phyloP scores from a whole-genome alignment of 2,329 filamentous ascomycete genomes.

The Myriangium duriaei region DNA sequence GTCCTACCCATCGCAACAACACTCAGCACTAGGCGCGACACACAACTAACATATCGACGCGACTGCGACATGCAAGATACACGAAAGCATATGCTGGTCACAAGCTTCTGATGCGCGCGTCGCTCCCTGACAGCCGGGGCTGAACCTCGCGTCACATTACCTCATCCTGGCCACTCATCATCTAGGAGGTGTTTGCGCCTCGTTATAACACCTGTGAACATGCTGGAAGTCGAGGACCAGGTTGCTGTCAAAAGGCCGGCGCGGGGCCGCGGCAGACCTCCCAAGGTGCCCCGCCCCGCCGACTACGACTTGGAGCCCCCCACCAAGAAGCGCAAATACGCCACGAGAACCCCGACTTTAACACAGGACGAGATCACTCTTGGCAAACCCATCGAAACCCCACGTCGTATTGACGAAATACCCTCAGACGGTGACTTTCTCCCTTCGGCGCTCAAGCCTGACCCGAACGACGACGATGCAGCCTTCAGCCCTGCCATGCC shows the following conservation, averaged over 20 bases:
- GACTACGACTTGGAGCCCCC: conserved; percentile 30
- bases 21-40: no score
- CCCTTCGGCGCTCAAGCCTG: conserved; percentile 8
- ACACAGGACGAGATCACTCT: background rate
- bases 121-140: conserved; percentile 3
- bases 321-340: conserved; percentile 46
- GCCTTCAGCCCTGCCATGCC: conserved; percentile 13
- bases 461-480: conserved; percentile 12
- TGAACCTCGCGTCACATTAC: conserved; percentile 1
- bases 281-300: conserved; percentile 17
- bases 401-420: conserved; percentile 9
- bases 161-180: no score
- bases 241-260: conserved; percentile 15
- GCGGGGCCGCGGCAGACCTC: conserved; percentile 19
- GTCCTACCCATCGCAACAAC: no score
- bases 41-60: no score
- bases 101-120: conserved; percentile 1
- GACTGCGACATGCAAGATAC: no score
- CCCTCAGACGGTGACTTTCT: conserved; percentile 10
- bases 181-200: conserved; percentile 7
- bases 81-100: no score
- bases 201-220: conserved; percentile 5
- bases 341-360: conserved; percentile 1
- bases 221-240: conserved; percentile 1
- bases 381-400: conserved; percentile 8